Evolutionary conservation across 306 rosid genomes (phyloP).

Genomic region (Sicyos edulis): DNA sequence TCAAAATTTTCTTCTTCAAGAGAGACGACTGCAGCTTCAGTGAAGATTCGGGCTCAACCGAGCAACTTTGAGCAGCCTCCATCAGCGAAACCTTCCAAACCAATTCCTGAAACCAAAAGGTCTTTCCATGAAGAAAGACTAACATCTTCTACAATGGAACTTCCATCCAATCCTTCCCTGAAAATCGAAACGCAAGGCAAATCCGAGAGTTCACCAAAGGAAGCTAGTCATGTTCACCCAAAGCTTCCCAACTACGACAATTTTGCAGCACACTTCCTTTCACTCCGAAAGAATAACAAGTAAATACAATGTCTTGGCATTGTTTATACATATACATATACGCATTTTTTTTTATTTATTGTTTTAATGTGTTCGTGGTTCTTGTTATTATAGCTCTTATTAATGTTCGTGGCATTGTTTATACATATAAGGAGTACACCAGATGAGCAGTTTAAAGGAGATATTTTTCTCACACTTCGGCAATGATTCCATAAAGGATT

Average conservation of each 20-base stretch:
- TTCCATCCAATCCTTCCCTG: slow-evolving; percentile 24
- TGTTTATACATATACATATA: neutral
- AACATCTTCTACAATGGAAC: slow-evolving; percentile 5
- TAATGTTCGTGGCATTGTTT: neutral
- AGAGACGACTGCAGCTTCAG: slow-evolving; percentile 31
- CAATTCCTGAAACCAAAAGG: slow-evolving; percentile 31
- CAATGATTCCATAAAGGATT: no score
- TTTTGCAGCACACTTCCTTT: slow-evolving; percentile 54
- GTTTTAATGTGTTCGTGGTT: neutral
- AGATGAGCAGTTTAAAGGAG: no score
- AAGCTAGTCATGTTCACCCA: slow-evolving; percentile 66
- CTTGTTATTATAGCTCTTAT: neutral
- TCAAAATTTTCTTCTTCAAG: slow-evolving; percentile 20
- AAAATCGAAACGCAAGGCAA: slow-evolving; percentile 28
- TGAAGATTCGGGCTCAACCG: slow-evolving; percentile 26
- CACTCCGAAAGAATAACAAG: slow-evolving; percentile 51
- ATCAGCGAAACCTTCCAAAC: slow-evolving; percentile 27
- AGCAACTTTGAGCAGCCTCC: slow-evolving; percentile 29
- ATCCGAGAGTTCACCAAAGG: slow-evolving; percentile 30
- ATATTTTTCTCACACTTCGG: no score
- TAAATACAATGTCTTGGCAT: slow-evolving; percentile 11
- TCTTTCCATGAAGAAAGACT: slow-evolving; percentile 28
- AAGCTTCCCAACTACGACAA: slow-evolving; percentile 79
- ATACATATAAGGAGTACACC: no score
- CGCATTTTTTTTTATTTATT: neutral